phyloP scores from a whole-genome alignment of 164 flowering plant species.

The Euptelea pleiosperma region DNA sequence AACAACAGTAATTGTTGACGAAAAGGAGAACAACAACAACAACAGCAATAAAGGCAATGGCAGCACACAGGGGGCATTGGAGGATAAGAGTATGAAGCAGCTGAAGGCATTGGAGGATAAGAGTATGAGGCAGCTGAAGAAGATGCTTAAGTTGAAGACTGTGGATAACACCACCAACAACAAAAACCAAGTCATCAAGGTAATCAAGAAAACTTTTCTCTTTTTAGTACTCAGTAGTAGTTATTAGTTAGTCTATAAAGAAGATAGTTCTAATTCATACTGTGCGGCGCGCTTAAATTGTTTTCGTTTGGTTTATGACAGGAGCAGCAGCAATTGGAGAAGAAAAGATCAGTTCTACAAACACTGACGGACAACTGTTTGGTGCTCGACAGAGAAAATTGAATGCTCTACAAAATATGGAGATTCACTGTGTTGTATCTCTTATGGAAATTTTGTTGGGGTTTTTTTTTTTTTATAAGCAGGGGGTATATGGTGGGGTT shows the following conservation, averaged over 20 bases:
- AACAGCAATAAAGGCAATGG: neutral
- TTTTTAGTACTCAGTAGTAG: neutral
- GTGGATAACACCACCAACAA: neutral
- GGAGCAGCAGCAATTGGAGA: slow-evolving; percentile 13
- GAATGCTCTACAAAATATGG: neutral
- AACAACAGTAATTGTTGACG: too few species aligned
- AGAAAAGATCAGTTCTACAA: slow-evolving; percentile 35
- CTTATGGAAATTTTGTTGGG: neutral
- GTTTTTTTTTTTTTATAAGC: neutral
- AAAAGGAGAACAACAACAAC: neutral
- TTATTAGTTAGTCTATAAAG: too few species aligned
- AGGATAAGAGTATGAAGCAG: slow-evolving; percentile 17
- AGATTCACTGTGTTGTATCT: neutral
- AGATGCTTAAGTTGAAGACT: slow-evolving; percentile 27
- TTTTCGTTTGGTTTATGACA: neutral
- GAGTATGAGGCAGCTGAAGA: slow-evolving; percentile 42
- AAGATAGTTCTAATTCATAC: neutral
- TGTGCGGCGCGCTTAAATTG: neutral
- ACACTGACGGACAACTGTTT: slow-evolving; percentile 31
- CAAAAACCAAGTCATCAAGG: slow-evolving; percentile 18
- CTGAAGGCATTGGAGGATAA: neutral
- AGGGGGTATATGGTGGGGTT: neutral
- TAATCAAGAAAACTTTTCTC: slow-evolving; percentile 1
- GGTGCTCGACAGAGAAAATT: slow-evolving; percentile 5
- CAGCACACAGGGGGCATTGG: neutral